A percentile compares a stretch with the other conserved stretches of the same genome.
Evolutionary conservation across 805 yeast genomes (phyloP).

Genomic region (Barnettozyma pratensis): DNA sequence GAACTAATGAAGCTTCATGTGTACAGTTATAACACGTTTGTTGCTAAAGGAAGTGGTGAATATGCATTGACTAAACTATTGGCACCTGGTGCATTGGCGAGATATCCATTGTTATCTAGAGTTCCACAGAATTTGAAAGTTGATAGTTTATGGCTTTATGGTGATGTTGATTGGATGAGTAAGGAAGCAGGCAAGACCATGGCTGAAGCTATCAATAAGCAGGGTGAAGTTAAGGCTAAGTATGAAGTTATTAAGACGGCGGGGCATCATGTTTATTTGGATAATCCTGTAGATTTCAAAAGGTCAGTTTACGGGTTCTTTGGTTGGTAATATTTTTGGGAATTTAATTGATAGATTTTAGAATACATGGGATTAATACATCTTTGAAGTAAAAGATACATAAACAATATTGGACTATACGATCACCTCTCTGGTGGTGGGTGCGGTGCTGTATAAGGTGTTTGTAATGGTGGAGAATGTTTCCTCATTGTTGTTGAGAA

Average conservation of each 20-base stretch:
- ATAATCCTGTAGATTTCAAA: slow-evolving; percentile 49
- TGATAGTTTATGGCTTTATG: slow-evolving; percentile 50
- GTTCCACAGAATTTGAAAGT: slow-evolving; percentile 32
- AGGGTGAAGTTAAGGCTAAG: slow-evolving; percentile 13
- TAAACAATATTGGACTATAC: no score
- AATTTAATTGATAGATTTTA: no score
- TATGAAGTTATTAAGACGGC: slow-evolving; percentile 39
- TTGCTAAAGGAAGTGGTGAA: slow-evolving; percentile 59
- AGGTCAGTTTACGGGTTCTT: slow-evolving; percentile 30
- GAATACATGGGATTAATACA: background rate
- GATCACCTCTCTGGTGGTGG: no score
- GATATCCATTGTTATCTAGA: slow-evolving; percentile 52
- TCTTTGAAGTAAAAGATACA: background rate
- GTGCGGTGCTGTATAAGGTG: no score
- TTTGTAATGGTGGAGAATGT: no score
- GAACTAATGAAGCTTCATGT: slow-evolving; percentile 41
- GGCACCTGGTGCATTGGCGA: slow-evolving; percentile 54
- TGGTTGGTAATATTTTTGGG: slow-evolving; percentile 19
- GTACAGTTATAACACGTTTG: slow-evolving; percentile 47
- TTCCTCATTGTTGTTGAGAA: no score
- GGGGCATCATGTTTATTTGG: slow-evolving; percentile 69
- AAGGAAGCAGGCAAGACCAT: slow-evolving; percentile 50
- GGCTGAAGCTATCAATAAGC: slow-evolving; percentile 28
- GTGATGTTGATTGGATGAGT: slow-evolving; percentile 71
- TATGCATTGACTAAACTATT: slow-evolving; percentile 55